phyloP scores from a whole-genome alignment of 169 alveolate genomes.

The Eimeria acervulina region DNA sequence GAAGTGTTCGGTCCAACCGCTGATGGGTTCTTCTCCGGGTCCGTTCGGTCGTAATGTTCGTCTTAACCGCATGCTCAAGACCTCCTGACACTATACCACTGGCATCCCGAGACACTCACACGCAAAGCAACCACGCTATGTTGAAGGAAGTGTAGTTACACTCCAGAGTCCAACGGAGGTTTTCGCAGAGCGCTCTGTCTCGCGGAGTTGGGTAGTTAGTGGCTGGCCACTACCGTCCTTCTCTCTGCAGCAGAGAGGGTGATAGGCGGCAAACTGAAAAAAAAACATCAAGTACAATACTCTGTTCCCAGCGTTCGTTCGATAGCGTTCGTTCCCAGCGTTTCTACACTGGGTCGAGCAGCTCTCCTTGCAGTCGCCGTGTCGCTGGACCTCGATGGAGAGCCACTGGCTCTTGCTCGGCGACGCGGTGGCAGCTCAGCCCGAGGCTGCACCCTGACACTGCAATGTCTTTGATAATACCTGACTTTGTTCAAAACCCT shows the following conservation, averaged over 20 bases:
- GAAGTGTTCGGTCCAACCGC: neutral
- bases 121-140: neutral
- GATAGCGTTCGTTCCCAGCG: neutral
- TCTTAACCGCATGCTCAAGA: constrained; percentile 21
- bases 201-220: neutral
- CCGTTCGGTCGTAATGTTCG: neutral
- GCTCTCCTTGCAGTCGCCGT: neutral
- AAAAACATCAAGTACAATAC: neutral
- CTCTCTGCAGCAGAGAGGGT: neutral
- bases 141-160: neutral
- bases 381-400: constrained; percentile 74
- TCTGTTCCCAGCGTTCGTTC: too few relatives aligned
- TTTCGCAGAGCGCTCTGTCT: neutral
- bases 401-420: constrained; percentile 49
- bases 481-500: neutral
- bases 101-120: neutral
- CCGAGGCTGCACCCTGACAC: constrained; percentile 46
- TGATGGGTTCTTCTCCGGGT: neutral
- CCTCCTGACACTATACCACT: constrained; percentile 43
- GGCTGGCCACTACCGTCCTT: neutral
- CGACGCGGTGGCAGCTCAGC: neutral
- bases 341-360: neutral
- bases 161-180: neutral
- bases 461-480: constrained; percentile 23
- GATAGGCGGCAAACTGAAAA: neutral